Percentiles rank a stretch among this genome's conserved stretches.
Conservation (phyloP, 257 asterid species). For the Paulownia fortunei region DNA sequence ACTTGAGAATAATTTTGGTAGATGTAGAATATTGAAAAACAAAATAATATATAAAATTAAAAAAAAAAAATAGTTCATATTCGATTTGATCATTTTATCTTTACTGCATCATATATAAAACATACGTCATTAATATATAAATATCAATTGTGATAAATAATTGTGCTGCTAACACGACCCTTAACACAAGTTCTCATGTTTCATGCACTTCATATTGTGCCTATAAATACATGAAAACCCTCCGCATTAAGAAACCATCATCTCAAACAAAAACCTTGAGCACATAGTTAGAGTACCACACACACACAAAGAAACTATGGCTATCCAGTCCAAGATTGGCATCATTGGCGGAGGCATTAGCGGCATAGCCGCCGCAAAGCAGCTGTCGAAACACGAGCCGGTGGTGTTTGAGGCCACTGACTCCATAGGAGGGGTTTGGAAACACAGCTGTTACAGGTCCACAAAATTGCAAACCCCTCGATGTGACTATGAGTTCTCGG, state of each 20-base stretch:
- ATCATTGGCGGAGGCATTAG: slow-evolving; percentile 85
- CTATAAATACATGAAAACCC: slow-evolving; percentile 52
- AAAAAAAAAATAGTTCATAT: too few species aligned
- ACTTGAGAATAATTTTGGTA: not conserved
- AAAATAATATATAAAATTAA: too few species aligned
- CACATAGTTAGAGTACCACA: not conserved
- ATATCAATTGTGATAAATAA: too few species aligned
- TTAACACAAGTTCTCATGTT: slow-evolving; percentile 21
- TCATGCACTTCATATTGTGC: slow-evolving; percentile 38
- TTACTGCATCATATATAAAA: too few species aligned
- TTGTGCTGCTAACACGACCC: too few species aligned
- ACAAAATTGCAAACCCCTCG: slow-evolving; percentile 89
- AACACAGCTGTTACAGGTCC: slow-evolving; percentile 67
- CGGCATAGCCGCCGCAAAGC: slow-evolving; percentile 86
- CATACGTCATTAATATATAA: too few species aligned
- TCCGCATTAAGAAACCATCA: slow-evolving; percentile 29
- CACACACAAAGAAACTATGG: slow-evolving; percentile 21
- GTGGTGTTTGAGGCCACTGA: slow-evolving; percentile 81
- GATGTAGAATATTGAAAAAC: too few species aligned
- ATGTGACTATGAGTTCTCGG: slow-evolving; percentile 85
- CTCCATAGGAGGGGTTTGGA: slow-evolving; percentile 89
- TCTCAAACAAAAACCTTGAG: slow-evolving; percentile 25
- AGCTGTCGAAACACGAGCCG: slow-evolving; percentile 60
- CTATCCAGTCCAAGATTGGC: slow-evolving; percentile 52
- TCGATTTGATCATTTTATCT: too few species aligned